phyloP scores from a whole-genome alignment of 257 asterid species.

The Solanum phureja region DNA sequence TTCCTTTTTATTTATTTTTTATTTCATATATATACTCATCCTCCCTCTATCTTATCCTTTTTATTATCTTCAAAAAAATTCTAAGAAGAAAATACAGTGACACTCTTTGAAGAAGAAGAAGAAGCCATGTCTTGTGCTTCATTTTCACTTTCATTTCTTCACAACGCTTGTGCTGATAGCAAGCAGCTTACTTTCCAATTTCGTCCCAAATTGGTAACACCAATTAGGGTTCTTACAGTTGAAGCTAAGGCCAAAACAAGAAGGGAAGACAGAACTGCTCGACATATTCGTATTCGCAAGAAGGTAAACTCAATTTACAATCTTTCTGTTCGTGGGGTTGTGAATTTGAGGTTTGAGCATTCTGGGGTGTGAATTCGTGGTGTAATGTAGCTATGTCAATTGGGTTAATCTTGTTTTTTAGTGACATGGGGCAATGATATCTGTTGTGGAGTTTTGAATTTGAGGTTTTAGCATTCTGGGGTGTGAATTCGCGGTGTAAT shows the following conservation, averaged over 20 bases:
- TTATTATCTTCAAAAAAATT: background rate
- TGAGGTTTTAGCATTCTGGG: background rate
- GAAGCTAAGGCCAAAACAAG: constrained; percentile 51
- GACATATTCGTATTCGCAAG: constrained; percentile 77
- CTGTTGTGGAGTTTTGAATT: too few species aligned
- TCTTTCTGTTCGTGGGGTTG: too few species aligned
- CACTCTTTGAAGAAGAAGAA: background rate
- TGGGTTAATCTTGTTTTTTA: background rate
- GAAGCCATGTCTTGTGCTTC: background rate
- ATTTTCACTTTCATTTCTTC: constrained; percentile 39
- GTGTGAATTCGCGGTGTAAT: background rate
- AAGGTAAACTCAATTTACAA: constrained; percentile 27
- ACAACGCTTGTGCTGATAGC: constrained; percentile 14
- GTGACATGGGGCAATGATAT: background rate
- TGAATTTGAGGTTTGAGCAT: background rate
- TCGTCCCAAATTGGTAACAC: constrained; percentile 16
- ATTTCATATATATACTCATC: background rate
- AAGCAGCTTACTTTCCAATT: constrained; percentile 17
- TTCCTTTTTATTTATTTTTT: too few species aligned
- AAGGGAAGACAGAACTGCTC: constrained; percentile 57
- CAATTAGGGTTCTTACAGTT: constrained; percentile 27
- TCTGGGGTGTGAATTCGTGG: background rate
- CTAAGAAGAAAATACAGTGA: background rate
- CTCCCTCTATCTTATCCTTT: background rate
- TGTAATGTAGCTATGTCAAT: background rate